Evolutionary conservation across 345 rosid genomes (phyloP).

Genomic region (Reutealis trisperma): DNA sequence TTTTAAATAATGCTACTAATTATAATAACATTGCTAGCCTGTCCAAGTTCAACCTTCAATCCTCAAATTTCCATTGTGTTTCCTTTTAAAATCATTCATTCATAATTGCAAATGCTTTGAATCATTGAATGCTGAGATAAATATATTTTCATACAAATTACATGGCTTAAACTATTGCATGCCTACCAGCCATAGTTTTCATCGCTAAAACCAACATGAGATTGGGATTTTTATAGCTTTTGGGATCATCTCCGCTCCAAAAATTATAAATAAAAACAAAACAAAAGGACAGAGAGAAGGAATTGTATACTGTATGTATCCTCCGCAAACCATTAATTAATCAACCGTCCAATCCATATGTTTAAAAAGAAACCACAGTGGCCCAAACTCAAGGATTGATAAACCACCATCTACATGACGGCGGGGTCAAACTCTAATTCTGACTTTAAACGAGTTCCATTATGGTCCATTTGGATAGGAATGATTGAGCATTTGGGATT

Average conservation of each 20-base stretch:
- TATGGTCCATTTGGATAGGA: background rate
- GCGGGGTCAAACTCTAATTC: background rate
- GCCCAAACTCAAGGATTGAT: background rate
- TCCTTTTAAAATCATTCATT: background rate
- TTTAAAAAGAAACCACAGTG: background rate
- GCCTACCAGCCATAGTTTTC: background rate
- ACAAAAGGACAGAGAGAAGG: background rate
- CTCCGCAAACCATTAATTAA: background rate
- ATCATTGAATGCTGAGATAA: background rate
- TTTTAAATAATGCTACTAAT: background rate
- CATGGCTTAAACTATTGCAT: background rate
- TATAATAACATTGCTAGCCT: background rate
- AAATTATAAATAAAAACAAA: no score
- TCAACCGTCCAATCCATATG: background rate
- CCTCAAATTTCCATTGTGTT: background rate
- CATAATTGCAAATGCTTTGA: background rate
- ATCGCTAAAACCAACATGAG: background rate
- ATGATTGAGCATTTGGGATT: no score
- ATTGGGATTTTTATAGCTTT: background rate
- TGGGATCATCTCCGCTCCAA: background rate
- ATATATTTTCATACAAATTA: background rate
- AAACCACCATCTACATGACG: no score
- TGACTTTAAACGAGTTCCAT: background rate
- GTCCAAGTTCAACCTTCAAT: background rate
- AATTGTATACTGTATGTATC: background rate